Evolutionary conservation across 2,329 filamentous ascomycete genomes (phyloP), one percentile per base, ranked within the genome.

Genomic region (Botrytis byssoidea): DNA sequence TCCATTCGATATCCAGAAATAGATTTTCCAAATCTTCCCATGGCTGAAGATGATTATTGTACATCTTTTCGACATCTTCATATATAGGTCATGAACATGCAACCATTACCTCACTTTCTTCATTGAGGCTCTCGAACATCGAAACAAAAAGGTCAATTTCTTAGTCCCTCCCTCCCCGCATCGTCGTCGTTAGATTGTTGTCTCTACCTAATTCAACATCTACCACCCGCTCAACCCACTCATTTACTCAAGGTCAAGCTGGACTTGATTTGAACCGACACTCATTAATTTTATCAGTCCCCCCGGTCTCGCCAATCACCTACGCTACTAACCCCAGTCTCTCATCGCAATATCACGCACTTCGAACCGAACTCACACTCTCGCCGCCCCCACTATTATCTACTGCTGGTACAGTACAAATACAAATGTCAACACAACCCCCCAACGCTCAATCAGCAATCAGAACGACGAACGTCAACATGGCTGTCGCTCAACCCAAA

Each of bases 341-440:
- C 72, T 60, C 74, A 69, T 73, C 74, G 32, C 42, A 67, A 67
- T 72, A 61, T 73, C 72, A 71, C 57, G 71, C 65, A 74, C 71
- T 67, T 61, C 22, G 59, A 70, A 57, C 73, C 73, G 63, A 61
- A 60, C 63, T 69, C 70, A 51, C n/a, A 59, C 57, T 71, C 72
- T 59, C 9, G 76, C 78, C 77, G 64, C 77, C 79, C 78, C 77
- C 77, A 78, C 73, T 72, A 72, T 72, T 74, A 61, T 66, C 22
- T 66, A 77, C 77, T 75, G 75, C 77, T 74, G 78, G 75, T 77
- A 75, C 79, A 78, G 78, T 81, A 81, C 80, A 81, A 78, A 77
- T 81, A 81, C 80, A 81, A 90, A 91, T 91, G 89, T 88, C 89
- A 86, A 87, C 86, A 84, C 85, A 87, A 85, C 85, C 89, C 88